Evolutionary conservation across 805 yeast genomes (phyloP).

Genomic region (Suhomyces emberorum): DNA sequence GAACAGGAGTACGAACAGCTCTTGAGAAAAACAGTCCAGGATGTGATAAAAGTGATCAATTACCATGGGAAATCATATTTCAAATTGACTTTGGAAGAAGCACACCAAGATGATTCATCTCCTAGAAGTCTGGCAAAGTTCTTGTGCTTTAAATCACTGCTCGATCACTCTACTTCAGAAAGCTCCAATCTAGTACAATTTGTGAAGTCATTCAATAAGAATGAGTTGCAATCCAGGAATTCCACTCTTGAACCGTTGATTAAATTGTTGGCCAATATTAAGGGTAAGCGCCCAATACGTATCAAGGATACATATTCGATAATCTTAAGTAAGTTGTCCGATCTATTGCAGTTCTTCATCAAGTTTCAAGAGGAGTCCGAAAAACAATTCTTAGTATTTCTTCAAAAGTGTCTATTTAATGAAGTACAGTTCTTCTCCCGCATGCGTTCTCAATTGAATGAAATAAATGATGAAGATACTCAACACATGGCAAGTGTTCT

Average conservation of each 20-base stretch:
- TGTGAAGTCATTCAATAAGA: conserved; percentile 4
- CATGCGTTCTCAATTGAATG: conserved; percentile 15
- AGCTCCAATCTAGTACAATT: conserved; percentile 2
- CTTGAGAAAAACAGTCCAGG: conserved; percentile 11
- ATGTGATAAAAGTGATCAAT: conserved; percentile 14
- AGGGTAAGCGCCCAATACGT: conserved; percentile 12
- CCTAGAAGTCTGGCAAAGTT: background rate
- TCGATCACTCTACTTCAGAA: too few species aligned
- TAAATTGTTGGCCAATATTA: conserved; percentile 3
- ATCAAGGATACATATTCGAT: conserved; percentile 15
- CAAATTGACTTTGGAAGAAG: conserved; percentile 5
- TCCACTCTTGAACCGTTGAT: conserved; percentile 6
- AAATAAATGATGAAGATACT: conserved; percentile 18
- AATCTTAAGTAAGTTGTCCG: conserved; percentile 14
- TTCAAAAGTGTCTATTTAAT: conserved; percentile 18
- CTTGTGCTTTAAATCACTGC: background rate
- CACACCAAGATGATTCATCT: background rate
- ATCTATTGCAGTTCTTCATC: conserved; percentile 15
- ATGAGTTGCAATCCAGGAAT: background rate
- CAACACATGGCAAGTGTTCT: conserved; percentile 17
- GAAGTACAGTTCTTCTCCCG: conserved; percentile 15
- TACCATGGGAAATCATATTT: conserved; percentile 11
- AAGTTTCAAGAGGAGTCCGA: conserved; percentile 17
- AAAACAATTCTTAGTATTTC: conserved; percentile 11
- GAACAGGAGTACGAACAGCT: conserved; percentile 12